These are phyloP conservation scores for Gaertneriomyces semiglobifer DNA, from an alignment of 192 early-diverging fungal species.

Conservation along the genomic window DNA sequence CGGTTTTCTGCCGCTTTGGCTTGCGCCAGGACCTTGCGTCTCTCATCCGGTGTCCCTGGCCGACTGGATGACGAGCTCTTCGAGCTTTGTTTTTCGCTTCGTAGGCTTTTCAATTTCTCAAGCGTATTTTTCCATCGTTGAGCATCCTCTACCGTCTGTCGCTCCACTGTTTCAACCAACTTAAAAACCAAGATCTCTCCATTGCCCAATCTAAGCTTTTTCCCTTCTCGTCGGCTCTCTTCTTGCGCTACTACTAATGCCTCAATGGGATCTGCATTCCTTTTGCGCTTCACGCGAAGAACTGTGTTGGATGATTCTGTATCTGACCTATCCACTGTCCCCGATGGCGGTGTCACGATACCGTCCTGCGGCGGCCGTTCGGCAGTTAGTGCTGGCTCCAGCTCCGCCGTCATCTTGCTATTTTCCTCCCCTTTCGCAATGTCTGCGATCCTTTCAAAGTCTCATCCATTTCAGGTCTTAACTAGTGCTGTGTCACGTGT, in stretches of 20 bases:
- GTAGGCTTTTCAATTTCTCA: conserved; percentile 9
- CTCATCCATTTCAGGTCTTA: too few relatives aligned
- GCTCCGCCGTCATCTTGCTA: too few relatives aligned
- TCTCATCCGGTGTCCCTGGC: not conserved
- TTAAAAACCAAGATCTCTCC: conserved; percentile 1
- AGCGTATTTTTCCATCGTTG: conserved; percentile 8
- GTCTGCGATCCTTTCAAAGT: too few relatives aligned
- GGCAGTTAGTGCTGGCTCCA: not conserved
- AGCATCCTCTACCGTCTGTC: conserved; percentile 13
- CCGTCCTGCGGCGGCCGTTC: not conserved
- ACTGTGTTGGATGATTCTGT: not conserved
- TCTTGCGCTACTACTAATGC: conserved; percentile 25
- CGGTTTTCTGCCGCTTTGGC: conserved; percentile 13
- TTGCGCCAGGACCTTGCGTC: not conserved
- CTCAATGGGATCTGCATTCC: conserved; percentile 34
- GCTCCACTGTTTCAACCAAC: conserved; percentile 17
- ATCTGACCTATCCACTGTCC: not conserved
- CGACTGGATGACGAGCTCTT: not conserved
- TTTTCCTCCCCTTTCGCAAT: too few relatives aligned
- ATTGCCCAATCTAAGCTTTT: conserved; percentile 20
- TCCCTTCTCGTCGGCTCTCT: conserved; percentile 7
- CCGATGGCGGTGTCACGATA: not conserved
- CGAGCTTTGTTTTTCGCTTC: conserved; percentile 4
- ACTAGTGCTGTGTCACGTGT: too few relatives aligned
- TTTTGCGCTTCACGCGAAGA: conserved; percentile 33